Conservation (phyloP, 2,329 filamentous ascomycete species). For the Orbilia oligospora region DNA sequence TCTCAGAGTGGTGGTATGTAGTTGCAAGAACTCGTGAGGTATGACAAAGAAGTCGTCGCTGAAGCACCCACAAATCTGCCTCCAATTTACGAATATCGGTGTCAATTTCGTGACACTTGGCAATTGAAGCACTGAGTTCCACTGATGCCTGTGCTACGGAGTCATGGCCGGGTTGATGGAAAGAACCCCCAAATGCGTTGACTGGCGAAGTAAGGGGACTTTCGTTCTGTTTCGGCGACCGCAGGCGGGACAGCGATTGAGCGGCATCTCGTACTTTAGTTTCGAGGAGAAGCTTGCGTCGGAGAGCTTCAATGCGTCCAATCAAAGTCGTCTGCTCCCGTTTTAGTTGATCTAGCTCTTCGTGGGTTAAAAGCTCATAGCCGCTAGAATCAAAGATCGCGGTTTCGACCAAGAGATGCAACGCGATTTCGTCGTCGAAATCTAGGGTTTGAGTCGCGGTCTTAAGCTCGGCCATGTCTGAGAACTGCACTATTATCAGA, state of each 20-base stretch:
- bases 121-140: slow-evolving; percentile 80
- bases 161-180: background rate
- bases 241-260: slow-evolving; percentile 84
- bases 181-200: slow-evolving; percentile 67
- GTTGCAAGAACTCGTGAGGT: slow-evolving; percentile 93
- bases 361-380: slow-evolving; percentile 88
- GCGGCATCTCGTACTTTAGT: slow-evolving; percentile 95
- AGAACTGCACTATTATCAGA: background rate
- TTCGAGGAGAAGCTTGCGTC: slow-evolving; percentile 87
- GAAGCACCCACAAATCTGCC: slow-evolving; percentile 80
- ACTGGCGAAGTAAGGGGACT: slow-evolving; percentile 1
- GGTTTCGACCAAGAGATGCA: slow-evolving; percentile 93
- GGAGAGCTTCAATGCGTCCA: slow-evolving; percentile 83
- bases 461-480: slow-evolving; percentile 36
- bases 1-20: slow-evolving; percentile 76
- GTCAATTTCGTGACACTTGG: slow-evolving; percentile 87
- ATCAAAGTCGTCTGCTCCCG: slow-evolving; percentile 82
- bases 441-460: slow-evolving; percentile 19
- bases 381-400: slow-evolving; percentile 88
- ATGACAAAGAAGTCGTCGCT: slow-evolving; percentile 84
- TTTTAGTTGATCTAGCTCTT: slow-evolving; percentile 92
- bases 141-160: slow-evolving; percentile 65
- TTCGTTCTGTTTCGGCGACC: slow-evolving; percentile 73
- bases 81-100: slow-evolving; percentile 85
- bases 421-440: slow-evolving; percentile 76